These are phyloP conservation scores for Mediolabrus comicus DNA, from an alignment of 108 stramenopile species.

Conservation along the genomic window DNA sequence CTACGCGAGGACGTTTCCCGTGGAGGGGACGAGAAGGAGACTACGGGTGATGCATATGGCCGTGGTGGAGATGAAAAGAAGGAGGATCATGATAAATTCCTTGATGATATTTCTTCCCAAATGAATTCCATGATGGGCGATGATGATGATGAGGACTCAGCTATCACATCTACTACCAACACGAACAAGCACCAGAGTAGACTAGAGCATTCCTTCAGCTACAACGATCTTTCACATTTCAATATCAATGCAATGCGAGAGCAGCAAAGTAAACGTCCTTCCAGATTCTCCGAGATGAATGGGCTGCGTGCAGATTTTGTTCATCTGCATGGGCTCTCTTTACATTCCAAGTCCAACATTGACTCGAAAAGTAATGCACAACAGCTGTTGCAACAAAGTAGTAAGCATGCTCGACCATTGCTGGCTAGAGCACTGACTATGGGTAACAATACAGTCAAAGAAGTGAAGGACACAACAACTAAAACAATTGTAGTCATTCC, in stretches of 20 bases:
- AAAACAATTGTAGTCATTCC: slow-evolving; percentile 40
- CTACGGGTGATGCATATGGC: background rate
- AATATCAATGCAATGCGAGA: background rate
- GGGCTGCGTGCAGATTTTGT: slow-evolving; percentile 21
- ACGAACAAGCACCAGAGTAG: background rate
- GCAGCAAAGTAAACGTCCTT: background rate
- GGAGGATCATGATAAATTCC: background rate
- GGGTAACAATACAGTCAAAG: background rate
- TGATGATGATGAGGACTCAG: background rate
- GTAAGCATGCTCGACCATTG: slow-evolving; percentile 8
- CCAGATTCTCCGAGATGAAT: background rate
- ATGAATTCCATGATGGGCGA: background rate
- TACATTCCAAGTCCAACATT: slow-evolving; percentile 1
- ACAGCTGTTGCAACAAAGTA: slow-evolving; percentile 8
- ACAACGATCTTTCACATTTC: slow-evolving; percentile 10
- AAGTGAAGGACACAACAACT: background rate
- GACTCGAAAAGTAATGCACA: slow-evolving; percentile 4
- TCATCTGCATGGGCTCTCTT: slow-evolving; percentile 10
- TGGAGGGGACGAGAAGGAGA: background rate
- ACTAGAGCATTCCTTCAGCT: slow-evolving; percentile 23
- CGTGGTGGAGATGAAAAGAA: background rate
- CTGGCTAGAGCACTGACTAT: background rate
- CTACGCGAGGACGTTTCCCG: background rate
- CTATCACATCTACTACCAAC: background rate
- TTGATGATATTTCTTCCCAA: background rate